Conservation (phyloP, 2,329 filamentous ascomycete species). For the Colletotrichum sidae region DNA sequence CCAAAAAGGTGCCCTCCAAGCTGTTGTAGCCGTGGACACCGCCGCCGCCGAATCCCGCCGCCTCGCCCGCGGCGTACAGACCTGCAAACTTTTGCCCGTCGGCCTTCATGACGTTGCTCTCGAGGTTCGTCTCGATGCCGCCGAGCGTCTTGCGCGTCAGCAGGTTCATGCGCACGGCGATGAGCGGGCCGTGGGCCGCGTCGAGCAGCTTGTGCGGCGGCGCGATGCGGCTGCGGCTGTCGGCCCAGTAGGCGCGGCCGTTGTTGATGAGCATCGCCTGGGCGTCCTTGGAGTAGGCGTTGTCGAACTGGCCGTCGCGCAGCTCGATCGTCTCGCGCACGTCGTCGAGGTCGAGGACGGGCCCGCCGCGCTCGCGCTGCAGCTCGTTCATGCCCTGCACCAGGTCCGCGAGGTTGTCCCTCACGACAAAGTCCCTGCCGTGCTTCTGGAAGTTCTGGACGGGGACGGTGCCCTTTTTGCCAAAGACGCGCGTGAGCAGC, state of each 20-base stretch:
- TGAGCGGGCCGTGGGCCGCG: conserved; percentile 66
- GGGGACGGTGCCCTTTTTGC: conserved; percentile 62
- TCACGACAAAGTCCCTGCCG: conserved; percentile 69
- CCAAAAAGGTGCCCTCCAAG: conserved; percentile 71
- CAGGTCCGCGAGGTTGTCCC: conserved; percentile 65
- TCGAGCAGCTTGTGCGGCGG: conserved; percentile 66
- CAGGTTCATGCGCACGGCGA: conserved; percentile 70
- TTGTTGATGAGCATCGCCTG: conserved; percentile 73
- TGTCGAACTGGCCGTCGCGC: conserved; percentile 67
- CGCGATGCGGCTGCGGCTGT: conserved; percentile 62
- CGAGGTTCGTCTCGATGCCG: conserved; percentile 69
- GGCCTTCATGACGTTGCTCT: conserved; percentile 64
- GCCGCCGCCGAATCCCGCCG: conserved; percentile 70
- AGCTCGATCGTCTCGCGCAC: conserved; percentile 61
- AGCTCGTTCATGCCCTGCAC: conserved; percentile 70
- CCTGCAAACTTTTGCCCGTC: conserved; percentile 64
- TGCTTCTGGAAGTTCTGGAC: conserved; percentile 71
- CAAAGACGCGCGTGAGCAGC: conserved; percentile 62
- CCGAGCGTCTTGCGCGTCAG: conserved; percentile 71
- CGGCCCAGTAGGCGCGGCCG: conserved; percentile 66
- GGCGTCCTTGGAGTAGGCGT: conserved; percentile 68
- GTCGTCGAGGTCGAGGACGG: conserved; percentile 56
- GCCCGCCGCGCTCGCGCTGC: conserved; percentile 57
- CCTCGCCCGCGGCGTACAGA: conserved; percentile 70
- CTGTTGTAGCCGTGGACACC: conserved; percentile 73